Percentiles rank a stretch among this genome's conserved stretches.
Evolutionary conservation across 371 early-diverging fungal species (phyloP).

Genomic region (Lichtheimia hyalospora): DNA sequence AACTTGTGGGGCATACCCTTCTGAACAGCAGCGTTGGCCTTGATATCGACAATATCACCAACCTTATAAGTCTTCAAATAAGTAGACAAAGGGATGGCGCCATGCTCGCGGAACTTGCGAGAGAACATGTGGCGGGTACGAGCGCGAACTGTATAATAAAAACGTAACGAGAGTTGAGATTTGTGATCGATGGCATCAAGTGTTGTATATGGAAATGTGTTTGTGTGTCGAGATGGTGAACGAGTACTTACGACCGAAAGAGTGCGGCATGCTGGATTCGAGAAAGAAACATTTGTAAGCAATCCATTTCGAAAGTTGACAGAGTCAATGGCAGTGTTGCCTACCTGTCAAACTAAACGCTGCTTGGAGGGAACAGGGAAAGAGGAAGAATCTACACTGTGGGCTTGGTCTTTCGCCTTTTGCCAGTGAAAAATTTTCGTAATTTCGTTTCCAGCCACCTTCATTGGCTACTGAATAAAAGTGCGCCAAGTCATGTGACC

Average conservation of each 20-base stretch:
- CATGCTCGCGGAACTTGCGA: conserved; percentile 95
- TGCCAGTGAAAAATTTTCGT: conserved; percentile 2
- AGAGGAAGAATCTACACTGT: conserved; percentile 1
- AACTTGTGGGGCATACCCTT: conserved; percentile 99
- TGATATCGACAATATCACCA: conserved; percentile 35
- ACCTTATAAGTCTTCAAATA: conserved; percentile 98
- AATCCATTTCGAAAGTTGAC: not conserved
- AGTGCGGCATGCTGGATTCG: conserved; percentile 82
- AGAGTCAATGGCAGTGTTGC: not conserved
- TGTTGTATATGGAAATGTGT: not conserved
- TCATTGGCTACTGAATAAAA: too few species aligned
- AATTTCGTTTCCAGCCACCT: too few species aligned
- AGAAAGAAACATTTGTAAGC: not conserved
- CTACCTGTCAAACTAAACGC: conserved; percentile 7
- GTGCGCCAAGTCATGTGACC: too few species aligned
- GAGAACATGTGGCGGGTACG: conserved; percentile 99
- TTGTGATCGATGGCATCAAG: conserved; percentile 4
- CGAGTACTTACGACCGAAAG: conserved; percentile 74
- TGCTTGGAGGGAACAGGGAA: conserved; percentile 9
- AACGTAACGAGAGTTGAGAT: not conserved
- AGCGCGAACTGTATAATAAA: conserved; percentile 71
- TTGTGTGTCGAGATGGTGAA: not conserved
- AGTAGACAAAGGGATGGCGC: conserved; percentile 92
- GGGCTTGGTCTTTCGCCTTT: not conserved
- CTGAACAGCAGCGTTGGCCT: conserved; percentile 85